phyloP scores from a whole-genome alignment of 805 yeast species.

The Priceomyces haplophilus region DNA sequence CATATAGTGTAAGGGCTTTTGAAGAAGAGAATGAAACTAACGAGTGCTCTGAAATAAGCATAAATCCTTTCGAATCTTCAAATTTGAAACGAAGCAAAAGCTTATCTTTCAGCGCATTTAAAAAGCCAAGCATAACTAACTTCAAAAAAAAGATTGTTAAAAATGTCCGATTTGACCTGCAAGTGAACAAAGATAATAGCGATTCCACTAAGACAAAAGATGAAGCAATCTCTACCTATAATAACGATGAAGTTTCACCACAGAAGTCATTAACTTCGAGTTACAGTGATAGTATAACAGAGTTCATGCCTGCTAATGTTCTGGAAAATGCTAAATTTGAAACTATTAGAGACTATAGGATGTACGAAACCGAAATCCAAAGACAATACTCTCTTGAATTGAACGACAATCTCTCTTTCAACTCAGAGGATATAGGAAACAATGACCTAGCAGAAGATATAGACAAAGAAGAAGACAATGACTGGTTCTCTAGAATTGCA shows the following conservation, averaged over 20 bases:
- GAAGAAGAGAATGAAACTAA: slow-evolving; percentile 9
- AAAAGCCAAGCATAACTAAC: slow-evolving; percentile 10
- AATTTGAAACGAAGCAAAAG: slow-evolving; percentile 16
- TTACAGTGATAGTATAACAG: slow-evolving; percentile 6
- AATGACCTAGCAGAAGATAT: neutral
- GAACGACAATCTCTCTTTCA: neutral
- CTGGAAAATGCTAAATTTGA: neutral
- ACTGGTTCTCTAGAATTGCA: slow-evolving; percentile 3
- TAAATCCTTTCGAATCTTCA: slow-evolving; percentile 19
- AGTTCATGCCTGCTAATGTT: neutral
- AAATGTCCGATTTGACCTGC: slow-evolving; percentile 10
- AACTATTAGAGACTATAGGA: slow-evolving; percentile 3
- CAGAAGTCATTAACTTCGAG: slow-evolving; percentile 7
- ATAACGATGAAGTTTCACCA: slow-evolving; percentile 3
- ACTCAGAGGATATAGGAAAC: neutral
- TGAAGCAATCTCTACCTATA: neutral
- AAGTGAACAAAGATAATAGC: slow-evolving; percentile 1
- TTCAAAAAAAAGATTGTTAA: slow-evolving; percentile 10
- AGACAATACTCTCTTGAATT: slow-evolving; percentile 2
- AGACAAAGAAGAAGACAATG: neutral
- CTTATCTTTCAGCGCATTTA: slow-evolving; percentile 10
- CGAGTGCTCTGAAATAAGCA: slow-evolving; percentile 16
- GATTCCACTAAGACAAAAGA: neutral
- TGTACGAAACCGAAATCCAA: slow-evolving; percentile 7
- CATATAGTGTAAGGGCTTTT: slow-evolving; percentile 3